Base-by-base conservation (phyloP, 2,329 filamentous ascomycete genomes). In the Volutella citrinella region DNA sequence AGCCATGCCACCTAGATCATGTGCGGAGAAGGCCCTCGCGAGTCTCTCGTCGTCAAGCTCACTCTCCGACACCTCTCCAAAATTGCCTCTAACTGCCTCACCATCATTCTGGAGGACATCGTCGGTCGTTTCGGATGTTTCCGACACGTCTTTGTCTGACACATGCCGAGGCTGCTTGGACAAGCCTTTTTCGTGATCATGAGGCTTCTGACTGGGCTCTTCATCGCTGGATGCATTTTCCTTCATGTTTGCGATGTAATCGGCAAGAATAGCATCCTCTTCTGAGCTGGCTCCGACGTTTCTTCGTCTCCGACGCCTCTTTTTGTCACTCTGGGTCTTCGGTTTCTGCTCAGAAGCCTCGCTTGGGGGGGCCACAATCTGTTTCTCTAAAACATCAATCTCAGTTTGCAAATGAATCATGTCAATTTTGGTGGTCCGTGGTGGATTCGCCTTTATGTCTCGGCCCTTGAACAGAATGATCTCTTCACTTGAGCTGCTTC, bases 241-340 rank as follows among this genome's bases (percentile, higher is more conserved):
- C 13, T 61, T 61, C 50, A 86, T 69, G 42, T 88, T 87, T 26
- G 76, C 72, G 51, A 87, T 81, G 48, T 89, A 89, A 51, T 90
- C 85, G 2, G 76, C 74, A 47, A 81, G 62, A 25, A 80, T 66
- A 2, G 69, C 74, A 23, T 80, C 76, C 13, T 82, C 72, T 7
- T 72, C 66, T 4, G 46, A 39, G 16, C 42, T 38, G 8, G 26
- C 21, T 28, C 20, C 24, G 4, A 44, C 20, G 43, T 44, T 46
- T 39, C 45, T 43, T 27, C 23, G 45, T 11, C 29, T 54, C 10
- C 20, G 35, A 14, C 17, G 26, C 28, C 55, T 54, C 16, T 40
- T 47, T 11, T 39, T 40, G 24, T 41, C 40, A 10, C 41, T 37
- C 6, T 34, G n/a, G n/a, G n/a, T n/a, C n/a, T n/a, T n/a, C n/a